phyloP scores from a whole-genome alignment of 345 rosid genomes.

The Eucalyptus curtisii region DNA sequence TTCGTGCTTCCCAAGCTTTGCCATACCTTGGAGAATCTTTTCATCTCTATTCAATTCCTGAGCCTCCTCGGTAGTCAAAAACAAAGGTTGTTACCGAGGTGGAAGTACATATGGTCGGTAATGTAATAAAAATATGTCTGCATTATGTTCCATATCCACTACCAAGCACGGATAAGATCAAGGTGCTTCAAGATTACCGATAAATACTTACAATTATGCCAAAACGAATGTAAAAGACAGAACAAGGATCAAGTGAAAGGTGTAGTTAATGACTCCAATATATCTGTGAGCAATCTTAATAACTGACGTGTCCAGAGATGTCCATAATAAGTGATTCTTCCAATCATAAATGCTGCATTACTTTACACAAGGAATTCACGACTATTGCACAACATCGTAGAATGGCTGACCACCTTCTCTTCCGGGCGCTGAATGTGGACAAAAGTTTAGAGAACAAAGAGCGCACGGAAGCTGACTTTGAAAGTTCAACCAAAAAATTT shows the following conservation, averaged over 20 bases:
- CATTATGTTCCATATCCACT: not conserved
- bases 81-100: not conserved
- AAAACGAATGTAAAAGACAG: not conserved
- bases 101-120: not conserved
- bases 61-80: not conserved
- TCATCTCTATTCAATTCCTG: not conserved
- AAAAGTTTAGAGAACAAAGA: not conserved
- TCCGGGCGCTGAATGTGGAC: not conserved
- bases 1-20: not conserved
- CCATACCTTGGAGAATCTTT: not conserved
- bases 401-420: not conserved
- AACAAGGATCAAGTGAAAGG: not conserved
- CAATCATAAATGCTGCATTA: not conserved
- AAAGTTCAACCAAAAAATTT: not conserved
- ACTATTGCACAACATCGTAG: not conserved
- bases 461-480: accelerated
- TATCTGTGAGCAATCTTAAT: not conserved
- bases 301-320: not conserved
- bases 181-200: not conserved
- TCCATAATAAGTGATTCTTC: not conserved
- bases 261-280: not conserved
- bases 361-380: not conserved
- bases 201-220: not conserved
- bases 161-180: not conserved
- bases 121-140: not conserved